A percentile compares a stretch with the other conserved stretches of the same genome.
These are phyloP conservation scores for Xylaria nigripes DNA, from an alignment of 495 filamentous ascomycete species.

Conservation along the genomic window DNA sequence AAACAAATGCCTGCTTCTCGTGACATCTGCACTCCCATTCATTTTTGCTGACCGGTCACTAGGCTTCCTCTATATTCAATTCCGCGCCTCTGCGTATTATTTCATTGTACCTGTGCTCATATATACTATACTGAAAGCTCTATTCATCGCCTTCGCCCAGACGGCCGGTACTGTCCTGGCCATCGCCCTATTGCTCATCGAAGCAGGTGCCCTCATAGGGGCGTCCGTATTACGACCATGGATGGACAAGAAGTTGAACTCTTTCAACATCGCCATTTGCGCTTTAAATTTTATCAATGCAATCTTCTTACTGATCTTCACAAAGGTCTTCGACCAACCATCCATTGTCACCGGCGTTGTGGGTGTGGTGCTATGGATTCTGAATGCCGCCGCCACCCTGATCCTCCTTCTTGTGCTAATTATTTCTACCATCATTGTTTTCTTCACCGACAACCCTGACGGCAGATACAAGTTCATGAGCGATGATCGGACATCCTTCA, in stretches of 20 bases:
- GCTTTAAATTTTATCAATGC: slow-evolving; percentile 85
- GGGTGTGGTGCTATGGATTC: slow-evolving; percentile 86
- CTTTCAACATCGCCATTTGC: slow-evolving; percentile 90
- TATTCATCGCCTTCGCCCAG: slow-evolving; percentile 87
- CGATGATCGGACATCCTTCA: slow-evolving; percentile 93
- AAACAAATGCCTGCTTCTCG: neutral
- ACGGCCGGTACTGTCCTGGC: slow-evolving; percentile 65
- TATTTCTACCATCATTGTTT: slow-evolving; percentile 70
- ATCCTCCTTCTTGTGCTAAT: slow-evolving; percentile 82
- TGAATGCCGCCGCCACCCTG: slow-evolving; percentile 83
- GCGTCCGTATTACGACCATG: slow-evolving; percentile 79
- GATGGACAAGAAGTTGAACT: slow-evolving; percentile 99
- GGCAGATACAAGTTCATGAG: slow-evolving; percentile 93
- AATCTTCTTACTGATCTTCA: slow-evolving; percentile 77
- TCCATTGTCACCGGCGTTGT: slow-evolving; percentile 83
- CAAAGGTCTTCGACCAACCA: slow-evolving; percentile 72
- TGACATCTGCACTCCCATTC: neutral
- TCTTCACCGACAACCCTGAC: slow-evolving; percentile 91
- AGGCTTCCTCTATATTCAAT: slow-evolving; percentile 93
- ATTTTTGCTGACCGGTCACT: neutral
- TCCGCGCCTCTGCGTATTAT: slow-evolving; percentile 93
- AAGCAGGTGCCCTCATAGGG: slow-evolving; percentile 69
- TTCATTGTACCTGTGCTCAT: slow-evolving; percentile 77
- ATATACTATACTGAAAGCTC: slow-evolving; percentile 75
- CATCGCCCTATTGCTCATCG: slow-evolving; percentile 75